phyloP scores from a whole-genome alignment of 1,284 basidiomycete species.

The Neolentinus lepideus region DNA sequence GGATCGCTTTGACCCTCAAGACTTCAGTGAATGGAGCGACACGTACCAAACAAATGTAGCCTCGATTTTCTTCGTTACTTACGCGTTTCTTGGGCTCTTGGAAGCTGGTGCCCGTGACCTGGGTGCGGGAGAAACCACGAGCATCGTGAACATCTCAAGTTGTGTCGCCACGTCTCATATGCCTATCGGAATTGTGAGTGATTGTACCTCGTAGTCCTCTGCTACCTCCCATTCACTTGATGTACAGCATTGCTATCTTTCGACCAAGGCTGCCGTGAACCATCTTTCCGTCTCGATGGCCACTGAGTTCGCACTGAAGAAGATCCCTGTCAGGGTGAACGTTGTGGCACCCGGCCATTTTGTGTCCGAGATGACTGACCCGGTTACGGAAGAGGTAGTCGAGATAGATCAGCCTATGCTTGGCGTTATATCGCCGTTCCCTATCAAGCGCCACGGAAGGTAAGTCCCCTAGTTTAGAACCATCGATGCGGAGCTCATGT shows the following conservation, averaged over 20 bases:
- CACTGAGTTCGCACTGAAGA: conserved; percentile 21
- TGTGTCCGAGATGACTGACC: conserved; percentile 12
- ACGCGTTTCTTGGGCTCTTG: not conserved
- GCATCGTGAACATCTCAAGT: conserved; percentile 26
- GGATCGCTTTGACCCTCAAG: conserved; percentile 16
- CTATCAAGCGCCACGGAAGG: not conserved
- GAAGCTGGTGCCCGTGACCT: not conserved
- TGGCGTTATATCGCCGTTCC: not conserved
- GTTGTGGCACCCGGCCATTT: conserved; percentile 22
- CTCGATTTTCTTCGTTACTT: not conserved
- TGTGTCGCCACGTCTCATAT: not conserved
- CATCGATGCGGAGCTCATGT: not conserved
- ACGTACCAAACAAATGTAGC: not conserved
- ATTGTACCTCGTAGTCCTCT: not conserved
- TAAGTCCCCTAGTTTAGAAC: not conserved
- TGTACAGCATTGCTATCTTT: conserved; percentile 22
- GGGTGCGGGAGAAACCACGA: conserved; percentile 13
- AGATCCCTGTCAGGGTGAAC: conserved; percentile 23
- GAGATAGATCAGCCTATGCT: conserved; percentile 26
- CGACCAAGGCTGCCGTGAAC: conserved; percentile 23
- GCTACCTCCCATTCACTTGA: not conserved
- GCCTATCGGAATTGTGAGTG: not conserved
- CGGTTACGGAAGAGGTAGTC: conserved; percentile 14
- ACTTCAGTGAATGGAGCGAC: conserved; percentile 15
- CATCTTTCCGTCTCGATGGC: conserved; percentile 24